Evolutionary conservation across 345 rosid genomes (phyloP), one percentile per base, ranked within the genome.

Genomic region (Nephelium lappaceum): DNA sequence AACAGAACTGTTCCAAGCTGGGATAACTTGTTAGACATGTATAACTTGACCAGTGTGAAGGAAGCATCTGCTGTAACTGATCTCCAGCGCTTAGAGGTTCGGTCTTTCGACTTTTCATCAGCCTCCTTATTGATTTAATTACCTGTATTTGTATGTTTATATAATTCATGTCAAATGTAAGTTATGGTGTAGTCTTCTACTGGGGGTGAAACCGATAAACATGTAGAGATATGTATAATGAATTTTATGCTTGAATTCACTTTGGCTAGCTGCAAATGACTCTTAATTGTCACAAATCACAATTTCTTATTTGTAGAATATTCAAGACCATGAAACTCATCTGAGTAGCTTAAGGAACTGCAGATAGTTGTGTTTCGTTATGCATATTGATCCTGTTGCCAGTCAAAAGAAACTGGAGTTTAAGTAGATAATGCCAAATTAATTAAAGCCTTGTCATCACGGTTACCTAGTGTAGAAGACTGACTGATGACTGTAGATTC

Each of bases 51-150:
- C 71, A 64, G 74, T 53, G 84, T 79, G 15, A 95, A 90, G 84
- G 97, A 91, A 78, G 91, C 98, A 73, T 77, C 97, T 41, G 90
- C 97, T 4, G 82, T 88, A 8, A 83, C 91, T 19, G 98, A 95
- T 86, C 98, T 95, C 73, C 97, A 92, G 83, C 97, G 92, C 79
- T 83, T 94, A 63, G 98, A 95, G 99, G 98, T 95, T 84, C 77
- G 47, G 10, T 8, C 21, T 73, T 76, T 75, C 16, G 15, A 23
- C 77, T 58, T 78, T 69, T 25, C 12, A 25, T 42, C 70, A n/a
- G n/a, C n/a, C 67, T 79, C 45, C 51, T 60, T 43, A 71, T 70
- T 47, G 73, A 41, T 42, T 41, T 43, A 61, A 14, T 23, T 3
- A 10, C 55, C 19, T 14, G 15, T 53, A 16, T 53, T 15, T 60